Base-by-base conservation (phyloP, 169 alveolate species). In the Plasmodium reichenowi region DNA sequence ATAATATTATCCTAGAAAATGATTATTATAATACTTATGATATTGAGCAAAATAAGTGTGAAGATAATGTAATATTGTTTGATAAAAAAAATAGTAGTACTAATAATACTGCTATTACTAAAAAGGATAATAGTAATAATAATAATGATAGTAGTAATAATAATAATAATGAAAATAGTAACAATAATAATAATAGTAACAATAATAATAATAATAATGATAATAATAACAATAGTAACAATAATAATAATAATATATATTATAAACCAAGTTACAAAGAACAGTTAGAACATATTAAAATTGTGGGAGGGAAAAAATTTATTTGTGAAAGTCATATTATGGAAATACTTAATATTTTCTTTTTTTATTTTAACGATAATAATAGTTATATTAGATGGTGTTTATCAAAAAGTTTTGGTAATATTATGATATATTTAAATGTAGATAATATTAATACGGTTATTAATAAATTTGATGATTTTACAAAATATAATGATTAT, bases 381-480 rank as follows among this genome's bases (percentile, higher is more conserved):
- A 80, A 62, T 67, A 80, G 64, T 45, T 15, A 64, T 45, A 29
- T 80, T 67, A 48, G 89, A 59, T 80, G 89, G 89, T 80, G 83
- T 47, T 58, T 67, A 13, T 80, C 89, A 43, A 80, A 80, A 66
- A 66, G 89, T 38, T 80, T 80, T 56, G 89, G 89, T 15, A 80
- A 64, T 7, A 80, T 80, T 38, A 66, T 80, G 68, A 54, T 71
- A 17, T 71, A 66, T 67, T 60, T 80, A 45, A 80, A 43, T 59
- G 6, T 15, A 26, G 54, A 80, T 20, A 67, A 80, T 47, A 62
- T 80, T 5, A 20, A 47, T 48, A 7, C 15, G 0, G 54, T 80
- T 3, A 66, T 80, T 29, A n/a, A 50, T 13, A 80, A 66, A 26
- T 80, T 80, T 52, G 56, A 64, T 59, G 72, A 66, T 22, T 47